phyloP scores from a whole-genome alignment of 179 eudicot genomes.

The Vitellaria paradoxa region DNA sequence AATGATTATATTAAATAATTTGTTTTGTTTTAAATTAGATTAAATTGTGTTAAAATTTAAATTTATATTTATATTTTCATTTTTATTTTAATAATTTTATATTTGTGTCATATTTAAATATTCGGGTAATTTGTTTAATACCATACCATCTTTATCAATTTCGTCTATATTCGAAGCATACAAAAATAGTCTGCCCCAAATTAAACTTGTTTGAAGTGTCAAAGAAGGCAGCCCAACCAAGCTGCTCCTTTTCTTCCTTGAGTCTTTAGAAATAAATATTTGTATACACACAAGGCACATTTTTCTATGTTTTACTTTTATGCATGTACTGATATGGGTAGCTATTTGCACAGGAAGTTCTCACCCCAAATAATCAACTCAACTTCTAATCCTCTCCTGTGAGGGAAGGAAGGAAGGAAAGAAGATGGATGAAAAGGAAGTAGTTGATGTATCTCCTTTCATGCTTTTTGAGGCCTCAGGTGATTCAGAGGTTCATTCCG shows the following conservation, averaged over 20 bases:
- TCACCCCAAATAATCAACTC: background rate
- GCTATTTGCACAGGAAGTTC: constrained; percentile 1
- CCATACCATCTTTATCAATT: too few relatives aligned
- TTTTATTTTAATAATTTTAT: too few relatives aligned
- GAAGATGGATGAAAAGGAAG: constrained; percentile 12
- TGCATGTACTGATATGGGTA: background rate
- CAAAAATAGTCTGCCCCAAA: too few relatives aligned
- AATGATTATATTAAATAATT: too few relatives aligned
- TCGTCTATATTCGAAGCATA: too few relatives aligned
- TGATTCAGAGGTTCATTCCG: constrained; percentile 63
- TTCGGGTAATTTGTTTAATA: too few relatives aligned
- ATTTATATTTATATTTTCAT: too few relatives aligned
- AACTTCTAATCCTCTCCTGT: background rate
- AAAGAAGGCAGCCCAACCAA: background rate
- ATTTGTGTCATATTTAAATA: too few relatives aligned
- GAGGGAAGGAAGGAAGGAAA: background rate
- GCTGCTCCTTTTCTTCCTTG: too few relatives aligned
- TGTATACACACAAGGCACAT: background rate
- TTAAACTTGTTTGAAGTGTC: too few relatives aligned
- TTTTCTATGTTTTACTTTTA: background rate
- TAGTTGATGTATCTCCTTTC: constrained; percentile 50
- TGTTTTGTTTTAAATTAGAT: too few relatives aligned
- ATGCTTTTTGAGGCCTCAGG: constrained; percentile 59
- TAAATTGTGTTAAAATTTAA: too few relatives aligned
- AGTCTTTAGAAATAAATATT: background rate